These are phyloP conservation scores for Tephrocybe sp. DNA, from an alignment of 768 basidiomycete genomes.

Conservation along the genomic window DNA sequence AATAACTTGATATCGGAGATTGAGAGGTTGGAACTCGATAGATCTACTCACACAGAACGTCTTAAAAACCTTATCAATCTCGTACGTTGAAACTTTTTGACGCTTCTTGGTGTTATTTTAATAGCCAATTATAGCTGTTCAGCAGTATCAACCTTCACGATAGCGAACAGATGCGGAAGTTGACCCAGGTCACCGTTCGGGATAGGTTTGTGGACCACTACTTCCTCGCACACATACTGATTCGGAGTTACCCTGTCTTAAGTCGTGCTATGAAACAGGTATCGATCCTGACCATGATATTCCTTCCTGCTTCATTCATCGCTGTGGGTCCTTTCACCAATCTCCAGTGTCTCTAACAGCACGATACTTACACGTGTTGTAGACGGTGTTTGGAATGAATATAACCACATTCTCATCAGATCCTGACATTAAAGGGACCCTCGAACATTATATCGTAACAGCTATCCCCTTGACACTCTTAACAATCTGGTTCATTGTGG, in stretches of 20 bases:
- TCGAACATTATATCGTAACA: slow-evolving; percentile 36
- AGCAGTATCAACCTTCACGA: slow-evolving; percentile 56
- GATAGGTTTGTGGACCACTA: slow-evolving; percentile 31
- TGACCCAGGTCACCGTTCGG: slow-evolving; percentile 46
- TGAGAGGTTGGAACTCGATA: slow-evolving; percentile 35
- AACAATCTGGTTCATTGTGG: slow-evolving; percentile 45
- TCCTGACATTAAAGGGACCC: slow-evolving; percentile 24
- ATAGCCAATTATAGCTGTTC: slow-evolving; percentile 41
- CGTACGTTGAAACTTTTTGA: slow-evolving; percentile 21
- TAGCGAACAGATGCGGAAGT: slow-evolving; percentile 45
- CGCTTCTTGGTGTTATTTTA: neutral
- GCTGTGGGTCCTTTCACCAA: slow-evolving; percentile 21
- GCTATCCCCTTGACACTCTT: slow-evolving; percentile 39
- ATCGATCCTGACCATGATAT: slow-evolving; percentile 47
- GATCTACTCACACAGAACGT: slow-evolving; percentile 33
- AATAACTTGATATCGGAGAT: slow-evolving; percentile 40
- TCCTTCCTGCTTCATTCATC: slow-evolving; percentile 42
- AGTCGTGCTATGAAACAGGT: slow-evolving; percentile 35
- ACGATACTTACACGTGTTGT: neutral
- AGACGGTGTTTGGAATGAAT: slow-evolving; percentile 38
- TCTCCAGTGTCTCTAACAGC: neutral
- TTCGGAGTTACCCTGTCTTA: neutral
- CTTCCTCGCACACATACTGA: neutral
- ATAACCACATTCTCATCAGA: slow-evolving; percentile 30
- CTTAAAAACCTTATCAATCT: slow-evolving; percentile 45